Conservation (phyloP, 202 grass and related monocot genomes). For the Cymbopogon flexuosus region DNA sequence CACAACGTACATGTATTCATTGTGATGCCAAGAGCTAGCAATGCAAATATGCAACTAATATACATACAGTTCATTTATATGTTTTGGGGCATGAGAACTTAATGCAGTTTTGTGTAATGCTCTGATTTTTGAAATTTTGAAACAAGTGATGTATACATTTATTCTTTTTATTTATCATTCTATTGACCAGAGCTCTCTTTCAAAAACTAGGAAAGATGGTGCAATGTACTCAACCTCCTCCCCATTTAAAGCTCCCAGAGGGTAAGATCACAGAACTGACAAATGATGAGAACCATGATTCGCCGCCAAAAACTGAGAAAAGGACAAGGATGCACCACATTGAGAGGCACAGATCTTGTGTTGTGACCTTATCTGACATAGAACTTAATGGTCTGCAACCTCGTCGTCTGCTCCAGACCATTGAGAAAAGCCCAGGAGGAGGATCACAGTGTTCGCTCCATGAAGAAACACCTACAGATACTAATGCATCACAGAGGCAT, state of each 20-base stretch:
- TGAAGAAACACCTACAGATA: constrained; percentile 25
- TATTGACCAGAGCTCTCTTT: constrained; percentile 4
- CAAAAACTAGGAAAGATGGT: constrained; percentile 35
- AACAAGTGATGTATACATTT: constrained; percentile 14
- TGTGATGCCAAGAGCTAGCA: no score
- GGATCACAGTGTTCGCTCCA: neutral
- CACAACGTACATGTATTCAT: no score
- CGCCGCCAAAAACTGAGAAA: constrained; percentile 21
- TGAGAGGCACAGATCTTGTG: constrained; percentile 52
- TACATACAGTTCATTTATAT: no score
- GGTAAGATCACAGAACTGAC: constrained; percentile 24
- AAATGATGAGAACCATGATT: constrained; percentile 28
- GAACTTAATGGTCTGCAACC: constrained; percentile 13
- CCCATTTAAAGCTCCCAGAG: neutral
- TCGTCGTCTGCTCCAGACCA: neutral
- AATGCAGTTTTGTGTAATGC: neutral
- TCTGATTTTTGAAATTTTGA: neutral
- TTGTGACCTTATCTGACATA: constrained; percentile 31
- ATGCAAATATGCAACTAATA: no score
- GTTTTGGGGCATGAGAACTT: neutral
- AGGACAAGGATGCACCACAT: constrained; percentile 37
- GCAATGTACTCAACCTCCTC: constrained; percentile 7
- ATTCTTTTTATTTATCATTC: constrained; percentile 1
- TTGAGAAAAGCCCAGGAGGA: constrained; percentile 34
- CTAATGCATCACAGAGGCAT: constrained; percentile 36